Conservation (phyloP, 108 stramenopile genomes). For the Skeletonema potamos region DNA sequence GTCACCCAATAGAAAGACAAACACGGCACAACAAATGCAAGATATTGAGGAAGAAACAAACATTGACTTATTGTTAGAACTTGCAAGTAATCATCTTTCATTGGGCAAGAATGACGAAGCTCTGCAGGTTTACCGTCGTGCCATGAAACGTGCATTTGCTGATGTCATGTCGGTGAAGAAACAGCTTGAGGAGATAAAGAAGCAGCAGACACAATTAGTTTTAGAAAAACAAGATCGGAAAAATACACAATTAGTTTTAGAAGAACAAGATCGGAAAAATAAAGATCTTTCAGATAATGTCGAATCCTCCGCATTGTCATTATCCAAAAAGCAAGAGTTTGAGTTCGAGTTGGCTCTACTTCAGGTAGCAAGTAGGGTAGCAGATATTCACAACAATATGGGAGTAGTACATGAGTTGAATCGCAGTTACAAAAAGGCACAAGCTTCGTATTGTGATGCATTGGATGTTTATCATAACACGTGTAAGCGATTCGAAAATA, state of each 20-base stretch:
- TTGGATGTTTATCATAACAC: constrained; percentile 44
- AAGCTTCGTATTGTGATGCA: constrained; percentile 31
- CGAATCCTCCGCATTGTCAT: background rate
- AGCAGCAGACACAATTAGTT: constrained; percentile 9
- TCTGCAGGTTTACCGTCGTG: constrained; percentile 26
- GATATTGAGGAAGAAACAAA: background rate
- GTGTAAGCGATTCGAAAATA: constrained; percentile 30
- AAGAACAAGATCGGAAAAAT: background rate
- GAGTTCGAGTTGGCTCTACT: constrained; percentile 34
- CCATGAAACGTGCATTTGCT: constrained; percentile 39
- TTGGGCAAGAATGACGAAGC: constrained; percentile 31
- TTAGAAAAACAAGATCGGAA: background rate
- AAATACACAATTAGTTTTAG: constrained; percentile 1
- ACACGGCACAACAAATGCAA: background rate
- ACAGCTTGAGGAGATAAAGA: constrained; percentile 12
- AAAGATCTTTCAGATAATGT: background rate
- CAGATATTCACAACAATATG: constrained; percentile 45
- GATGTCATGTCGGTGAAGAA: constrained; percentile 36
- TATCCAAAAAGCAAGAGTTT: constrained; percentile 24
- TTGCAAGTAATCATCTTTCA: constrained; percentile 32
- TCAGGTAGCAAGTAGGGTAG: constrained; percentile 36
- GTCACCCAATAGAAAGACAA: background rate
- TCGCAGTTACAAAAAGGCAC: constrained; percentile 24
- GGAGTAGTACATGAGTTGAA: constrained; percentile 42
- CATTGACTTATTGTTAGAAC: constrained; percentile 32